Evolutionary conservation across 345 rosid genomes (phyloP), one percentile per base, ranked within the genome.

Genomic region (Rhodamnia argentea): DNA sequence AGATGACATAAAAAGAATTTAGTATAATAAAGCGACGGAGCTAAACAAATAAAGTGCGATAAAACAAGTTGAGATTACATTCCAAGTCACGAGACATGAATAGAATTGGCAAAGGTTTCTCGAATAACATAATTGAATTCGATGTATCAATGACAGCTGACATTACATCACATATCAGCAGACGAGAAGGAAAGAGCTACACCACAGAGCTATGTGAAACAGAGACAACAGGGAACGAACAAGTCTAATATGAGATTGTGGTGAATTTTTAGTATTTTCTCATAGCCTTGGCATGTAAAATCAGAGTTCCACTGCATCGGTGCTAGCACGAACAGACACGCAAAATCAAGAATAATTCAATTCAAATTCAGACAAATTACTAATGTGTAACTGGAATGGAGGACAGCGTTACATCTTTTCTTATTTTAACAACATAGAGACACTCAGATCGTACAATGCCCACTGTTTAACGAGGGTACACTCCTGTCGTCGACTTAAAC

Each of bases 1-100:
- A 50, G 59, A 60, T 83, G 75, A 86, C 62, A 32, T 5, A 84
- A 84, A 78, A 83, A 82, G 29, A 62, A 88, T 85, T 90, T 55
- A 88, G 84, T 58, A 59, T 64, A 5, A 50, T 4, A 78, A 32
- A 57, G 24, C 52, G 14, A 58, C 16, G 50, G 58, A 51, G 16
- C 14, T 70, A 37, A 37, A 37, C 7, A 70, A 37, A 32, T 42
- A 37, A 37, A 70, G 26, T 18, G 40, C 1, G 2, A 70, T 70
- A 70, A 37, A 0, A 37, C 81, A 20, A 70, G 78, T 70, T 9
- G 78, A 37, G 40, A 37, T 70, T 5, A 70, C 78, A 70, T 70
- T 70, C 78, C 78, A 70, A 70, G 47, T 37, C 78, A 70, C 20
- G 47, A 70, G 81, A 37, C 81, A 37, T 2, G 47, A 37, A 37